Base-by-base conservation (phyloP, 495 filamentous ascomycete species). In the Chlorociboria aeruginascens region DNA sequence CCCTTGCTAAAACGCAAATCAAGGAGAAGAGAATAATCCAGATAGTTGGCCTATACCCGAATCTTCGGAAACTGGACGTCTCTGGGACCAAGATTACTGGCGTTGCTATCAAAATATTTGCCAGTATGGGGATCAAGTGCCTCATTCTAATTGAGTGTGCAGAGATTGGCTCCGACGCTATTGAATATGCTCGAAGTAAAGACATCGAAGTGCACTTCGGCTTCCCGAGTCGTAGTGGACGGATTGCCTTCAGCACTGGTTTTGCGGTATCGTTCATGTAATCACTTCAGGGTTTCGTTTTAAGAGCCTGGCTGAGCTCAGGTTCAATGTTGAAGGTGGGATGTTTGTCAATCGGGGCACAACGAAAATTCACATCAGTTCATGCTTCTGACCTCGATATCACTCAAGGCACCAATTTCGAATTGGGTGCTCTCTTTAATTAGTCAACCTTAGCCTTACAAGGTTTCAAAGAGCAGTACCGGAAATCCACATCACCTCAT, bases 21-120 rank as follows among this genome's bases (percentile, higher is more conserved):
- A 9, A n/a, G 6, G 57, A 59, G 13, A 12, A 38, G 8, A n/a
- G 41, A 6, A 9, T 49, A 6, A 31, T 54, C 8, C 40, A 45
- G n/a, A 46, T 54, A 32, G 31, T 52, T 13, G 17, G 14, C 2
- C 42, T 46, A 1, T 59, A 51, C 38, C 53, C 57, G 11, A 56
- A 56, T 35, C 29, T 59, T 1, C 32, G 33, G 9, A 49, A 32
- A 36, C 36, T 59, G 6, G 46, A 59, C 32, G 44, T 53, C 4
- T 51, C 50, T 9, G 35, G 25, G 9, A 58, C 54, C 8, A 53
- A 49, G 14, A 43, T 58, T 12, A 58, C 58, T 7, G 58, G 58
- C 1, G 54, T 55, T 8, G 46, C 55, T 17, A 41, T 61, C 0
- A 49, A 43, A 30, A 12, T 48, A 2, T 44, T 61, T 17, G 49